Conservation (phyloP, 2,329 filamentous ascomycete genomes). For the Leptographium procerum region DNA sequence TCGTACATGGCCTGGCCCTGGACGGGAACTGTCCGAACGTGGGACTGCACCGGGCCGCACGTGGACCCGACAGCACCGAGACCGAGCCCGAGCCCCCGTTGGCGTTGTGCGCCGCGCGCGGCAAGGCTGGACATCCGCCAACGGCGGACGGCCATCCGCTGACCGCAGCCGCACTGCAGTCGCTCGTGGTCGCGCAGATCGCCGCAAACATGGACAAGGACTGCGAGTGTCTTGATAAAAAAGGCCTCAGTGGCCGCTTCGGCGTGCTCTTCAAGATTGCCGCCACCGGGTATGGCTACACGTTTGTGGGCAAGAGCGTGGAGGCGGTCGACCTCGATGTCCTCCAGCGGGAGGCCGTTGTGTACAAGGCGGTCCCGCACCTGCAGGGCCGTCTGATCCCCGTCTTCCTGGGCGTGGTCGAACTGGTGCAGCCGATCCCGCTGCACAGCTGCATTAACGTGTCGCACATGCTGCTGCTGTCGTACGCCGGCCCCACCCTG, state of each 20-base stretch:
- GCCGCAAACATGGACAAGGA: background rate
- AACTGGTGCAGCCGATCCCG: background rate
- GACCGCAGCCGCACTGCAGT: background rate
- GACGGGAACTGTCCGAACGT: no score
- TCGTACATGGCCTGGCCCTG: background rate
- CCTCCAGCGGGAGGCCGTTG: background rate
- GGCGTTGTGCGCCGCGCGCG: no score
- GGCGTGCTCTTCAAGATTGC: conserved; percentile 4
- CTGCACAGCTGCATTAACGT: background rate
- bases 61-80: no score
- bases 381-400: background rate
- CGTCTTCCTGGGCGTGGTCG: background rate
- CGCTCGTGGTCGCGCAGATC: background rate
- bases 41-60: conserved; percentile 1
- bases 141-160: background rate
- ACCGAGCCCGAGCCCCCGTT: no score
- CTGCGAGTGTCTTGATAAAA: background rate
- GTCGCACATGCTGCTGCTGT: conserved; percentile 4
- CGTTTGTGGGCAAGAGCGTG: background rate
- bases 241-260: background rate
- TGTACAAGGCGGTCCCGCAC: background rate
- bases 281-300: conserved; percentile 2
- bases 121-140: no score
- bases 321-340: background rate
- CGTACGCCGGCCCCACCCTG: conserved; percentile 1